A percentile compares a stretch with the other conserved stretches of the same genome.
Conservation (phyloP, 2,329 filamentous ascomycete species). For the Hypoxylon rubiginosum region DNA sequence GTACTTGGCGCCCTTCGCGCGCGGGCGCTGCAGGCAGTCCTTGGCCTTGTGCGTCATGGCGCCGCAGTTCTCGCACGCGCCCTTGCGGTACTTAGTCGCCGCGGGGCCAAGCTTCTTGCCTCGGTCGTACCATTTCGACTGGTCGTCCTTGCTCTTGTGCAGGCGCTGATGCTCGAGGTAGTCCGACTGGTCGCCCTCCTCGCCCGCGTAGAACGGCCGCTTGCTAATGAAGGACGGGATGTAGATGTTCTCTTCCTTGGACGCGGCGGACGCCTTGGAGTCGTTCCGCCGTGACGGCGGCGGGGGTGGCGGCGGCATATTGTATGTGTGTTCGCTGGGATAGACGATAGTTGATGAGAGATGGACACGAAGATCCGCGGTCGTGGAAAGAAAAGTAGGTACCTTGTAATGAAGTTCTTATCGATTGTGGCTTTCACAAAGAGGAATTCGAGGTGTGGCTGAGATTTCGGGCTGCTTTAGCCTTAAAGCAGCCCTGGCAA, state of each 20-base stretch:
- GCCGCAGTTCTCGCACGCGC: constrained; percentile 98
- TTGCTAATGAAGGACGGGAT: constrained; percentile 98
- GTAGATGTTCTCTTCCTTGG: constrained; percentile 97
- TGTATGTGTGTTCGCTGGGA: neutral
- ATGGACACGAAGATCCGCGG: neutral
- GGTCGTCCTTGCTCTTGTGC: constrained; percentile 77
- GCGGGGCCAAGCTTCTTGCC: constrained; percentile 87
- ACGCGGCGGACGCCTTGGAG: constrained; percentile 57
- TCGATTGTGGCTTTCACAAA: neutral
- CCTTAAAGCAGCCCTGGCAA: no score
- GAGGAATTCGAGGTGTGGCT: neutral
- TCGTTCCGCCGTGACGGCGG: constrained; percentile 53
- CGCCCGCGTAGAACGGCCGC: constrained; percentile 92
- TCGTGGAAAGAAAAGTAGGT: neutral
- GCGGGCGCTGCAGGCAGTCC: constrained; percentile 89
- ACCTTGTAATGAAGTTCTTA: neutral
- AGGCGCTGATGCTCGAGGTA: constrained; percentile 97
- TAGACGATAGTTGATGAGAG: neutral
- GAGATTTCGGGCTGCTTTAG: no score
- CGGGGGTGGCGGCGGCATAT: constrained; percentile 53
- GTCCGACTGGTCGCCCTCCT: constrained; percentile 81
- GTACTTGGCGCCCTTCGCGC: constrained; percentile 91
- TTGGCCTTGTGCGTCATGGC: constrained; percentile 97
- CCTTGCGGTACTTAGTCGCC: constrained; percentile 97
- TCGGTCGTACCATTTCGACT: constrained; percentile 92